A percentile compares a stretch with the other conserved stretches of the same genome.
Conservation (phyloP, 208 protist genomes). For the Herpetomonas samuelpessoai region DNA sequence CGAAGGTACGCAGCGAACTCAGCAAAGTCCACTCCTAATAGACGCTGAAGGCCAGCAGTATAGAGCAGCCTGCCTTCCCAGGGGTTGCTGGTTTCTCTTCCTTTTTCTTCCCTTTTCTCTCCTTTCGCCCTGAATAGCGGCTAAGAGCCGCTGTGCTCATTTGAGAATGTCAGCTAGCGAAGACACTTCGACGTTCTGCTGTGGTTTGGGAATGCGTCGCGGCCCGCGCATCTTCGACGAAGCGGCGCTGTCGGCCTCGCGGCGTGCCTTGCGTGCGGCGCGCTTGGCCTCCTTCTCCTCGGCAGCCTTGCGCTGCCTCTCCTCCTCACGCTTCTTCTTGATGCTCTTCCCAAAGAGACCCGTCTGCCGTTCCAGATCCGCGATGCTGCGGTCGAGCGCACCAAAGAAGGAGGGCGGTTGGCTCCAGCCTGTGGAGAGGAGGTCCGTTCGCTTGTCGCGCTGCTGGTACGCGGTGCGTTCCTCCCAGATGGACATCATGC, state of each 20-base stretch:
- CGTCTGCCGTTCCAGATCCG: conserved; percentile 46
- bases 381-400: conserved; percentile 61
- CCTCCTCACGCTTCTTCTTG: conserved; percentile 62
- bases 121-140: no score
- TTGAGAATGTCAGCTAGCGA: conserved; percentile 63
- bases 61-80: no score
- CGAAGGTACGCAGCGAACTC: no score
- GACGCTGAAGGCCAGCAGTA: no score
- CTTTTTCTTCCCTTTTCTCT: no score
- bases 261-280: conserved; percentile 29
- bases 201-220: conserved; percentile 11
- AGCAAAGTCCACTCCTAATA: no score
- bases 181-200: conserved; percentile 45
- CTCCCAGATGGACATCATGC: conserved; percentile 66
- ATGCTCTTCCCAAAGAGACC: conserved; percentile 68
- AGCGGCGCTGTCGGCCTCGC: conserved; percentile 38
- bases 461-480: conserved; percentile 71
- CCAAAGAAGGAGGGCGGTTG: conserved; percentile 68
- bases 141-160: no score
- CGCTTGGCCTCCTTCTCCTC: conserved; percentile 60
- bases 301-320: conserved; percentile 35
- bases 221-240: conserved; percentile 11
- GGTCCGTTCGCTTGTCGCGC: conserved; percentile 59
- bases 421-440: conserved; percentile 57
- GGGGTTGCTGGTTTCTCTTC: no score